Percentiles rank a stretch among this genome's conserved stretches.
Evolutionary conservation across 1,284 basidiomycete species (phyloP).

Genomic region (Leccinum solheimii): DNA sequence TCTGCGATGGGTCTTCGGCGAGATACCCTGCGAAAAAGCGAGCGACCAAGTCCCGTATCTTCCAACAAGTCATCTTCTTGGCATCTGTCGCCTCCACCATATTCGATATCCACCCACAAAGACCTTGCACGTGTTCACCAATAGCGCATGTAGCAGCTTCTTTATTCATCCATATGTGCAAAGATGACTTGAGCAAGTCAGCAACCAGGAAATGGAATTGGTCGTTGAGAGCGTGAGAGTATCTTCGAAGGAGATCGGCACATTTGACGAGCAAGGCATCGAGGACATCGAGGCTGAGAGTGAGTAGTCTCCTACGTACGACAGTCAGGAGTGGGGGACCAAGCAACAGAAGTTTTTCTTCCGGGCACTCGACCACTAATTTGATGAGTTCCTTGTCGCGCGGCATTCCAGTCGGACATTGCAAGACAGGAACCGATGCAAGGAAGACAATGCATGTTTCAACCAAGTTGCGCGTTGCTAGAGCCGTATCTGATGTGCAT

Average conservation of each 20-base stretch:
- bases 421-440: slow-evolving; percentile 58
- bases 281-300: slow-evolving; percentile 52
- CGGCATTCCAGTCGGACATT: slow-evolving; percentile 54
- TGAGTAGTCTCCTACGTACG: slow-evolving; percentile 54
- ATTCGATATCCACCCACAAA: slow-evolving; percentile 57
- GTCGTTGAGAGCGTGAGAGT: slow-evolving; percentile 60
- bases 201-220: slow-evolving; percentile 55
- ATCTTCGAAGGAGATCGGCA: slow-evolving; percentile 52
- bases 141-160: slow-evolving; percentile 41
- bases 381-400: slow-evolving; percentile 67
- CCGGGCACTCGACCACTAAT: slow-evolving; percentile 52
- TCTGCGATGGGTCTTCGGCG: slow-evolving; percentile 54
- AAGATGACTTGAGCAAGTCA: slow-evolving; percentile 66
- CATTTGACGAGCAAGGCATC: slow-evolving; percentile 57
- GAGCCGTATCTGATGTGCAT: slow-evolving; percentile 5
- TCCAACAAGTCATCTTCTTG: slow-evolving; percentile 60
- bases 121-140: slow-evolving; percentile 44
- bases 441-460: slow-evolving; percentile 56
- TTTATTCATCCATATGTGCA: slow-evolving; percentile 61
- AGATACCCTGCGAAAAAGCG: slow-evolving; percentile 71
- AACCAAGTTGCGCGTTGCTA: slow-evolving; percentile 37
- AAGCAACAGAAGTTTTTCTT: slow-evolving; percentile 56
- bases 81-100: slow-evolving; percentile 37
- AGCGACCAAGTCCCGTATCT: slow-evolving; percentile 62
- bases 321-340: slow-evolving; percentile 59